These are phyloP conservation scores for Colletotrichum sp. DNA, from an alignment of 2,329 filamentous ascomycete species.

Conservation along the genomic window DNA sequence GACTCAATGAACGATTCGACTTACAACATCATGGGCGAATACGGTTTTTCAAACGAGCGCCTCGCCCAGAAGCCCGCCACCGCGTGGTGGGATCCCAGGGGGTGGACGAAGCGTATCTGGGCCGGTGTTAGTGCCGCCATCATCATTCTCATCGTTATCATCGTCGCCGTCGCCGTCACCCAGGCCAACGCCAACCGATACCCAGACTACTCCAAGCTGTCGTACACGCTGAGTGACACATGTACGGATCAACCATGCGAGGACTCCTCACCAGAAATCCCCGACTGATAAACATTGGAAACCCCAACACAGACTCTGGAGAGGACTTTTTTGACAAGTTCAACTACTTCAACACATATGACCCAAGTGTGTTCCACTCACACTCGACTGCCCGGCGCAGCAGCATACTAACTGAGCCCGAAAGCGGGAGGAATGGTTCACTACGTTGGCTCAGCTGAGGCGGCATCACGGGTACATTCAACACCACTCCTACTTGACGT, in stretches of 20 bases:
- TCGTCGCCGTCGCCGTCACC: constrained; percentile 50
- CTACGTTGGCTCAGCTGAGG: constrained; percentile 51
- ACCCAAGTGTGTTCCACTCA: constrained; percentile 43
- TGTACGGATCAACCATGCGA: constrained; percentile 39
- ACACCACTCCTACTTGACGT: not conserved
- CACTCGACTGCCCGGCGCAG: constrained; percentile 2
- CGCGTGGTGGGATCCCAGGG: constrained; percentile 48
- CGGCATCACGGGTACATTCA: constrained; percentile 43
- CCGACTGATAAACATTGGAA: constrained; percentile 2
- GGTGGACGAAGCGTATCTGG: constrained; percentile 61
- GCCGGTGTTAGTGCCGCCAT: constrained; percentile 42
- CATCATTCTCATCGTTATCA: constrained; percentile 52
- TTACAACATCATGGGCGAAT: constrained; percentile 9
- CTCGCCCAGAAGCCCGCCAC: not conserved
- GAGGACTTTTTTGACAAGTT: constrained; percentile 60
- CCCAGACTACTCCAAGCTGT: constrained; percentile 51
- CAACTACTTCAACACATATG: constrained; percentile 55
- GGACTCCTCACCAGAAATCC: not conserved
- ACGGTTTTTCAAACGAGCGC: constrained; percentile 1
- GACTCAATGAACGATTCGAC: constrained; percentile 5
- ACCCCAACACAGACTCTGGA: constrained; percentile 45
- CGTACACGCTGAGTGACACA: constrained; percentile 53
- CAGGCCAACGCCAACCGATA: constrained; percentile 45
- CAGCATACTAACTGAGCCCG: not conserved
- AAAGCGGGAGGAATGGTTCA: constrained; percentile 56